Evolutionary conservation across 2,329 filamentous ascomycete species (phyloP), one percentile per base, ranked within the genome.

Genomic region (Paracorniculantispora psalliotae): DNA sequence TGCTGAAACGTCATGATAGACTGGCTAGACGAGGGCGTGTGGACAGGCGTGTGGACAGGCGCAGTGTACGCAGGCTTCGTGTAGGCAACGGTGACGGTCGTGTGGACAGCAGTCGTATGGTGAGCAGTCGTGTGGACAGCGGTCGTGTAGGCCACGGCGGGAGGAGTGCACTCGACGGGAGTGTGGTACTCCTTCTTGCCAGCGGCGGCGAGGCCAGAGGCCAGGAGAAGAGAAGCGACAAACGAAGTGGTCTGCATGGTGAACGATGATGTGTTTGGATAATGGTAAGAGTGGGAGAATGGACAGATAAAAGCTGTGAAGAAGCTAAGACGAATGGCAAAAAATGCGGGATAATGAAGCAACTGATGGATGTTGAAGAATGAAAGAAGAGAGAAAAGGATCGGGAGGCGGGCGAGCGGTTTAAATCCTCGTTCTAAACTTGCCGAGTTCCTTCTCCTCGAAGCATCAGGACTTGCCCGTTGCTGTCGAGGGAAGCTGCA

Each of bases 281-380:
- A 49, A n/a, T 41, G 33, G 33, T 49, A n/a, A 23, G 8, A 47
- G 28, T 47, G 35, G 44, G 48, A 33, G 28, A 39, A 49, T 56
- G 53, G 52, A 46, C n/a, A 26, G 21, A n/a, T 49, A 49, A 57
- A 57, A 57, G 54, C 54, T 57, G 54, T 49, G 54, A 25, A 49
- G 44, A 46, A 48, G 44, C 43, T 57, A 57, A 57, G 54, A 33
- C 44, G 54, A 57, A 30, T 44, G 54, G 33, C 28, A 57, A 57
- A 57, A 41, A 30, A 57, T 57, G 54, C 35, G 54, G n/a, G 15
- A 48, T 57, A 57, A 57, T 39, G 44, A 57, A 49, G 44, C 33
- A n/a, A 48, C 44, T 46, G 47, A 57, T 57, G 54, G 54, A 57
- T 57, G 54, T 41, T 57, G 43, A 39, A 57, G 33, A 41, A 57